Percentiles rank a stretch among this genome's conserved stretches.
Conservation (phyloP, 2,329 filamentous ascomycete species). For the Cryphonectria japonica region DNA sequence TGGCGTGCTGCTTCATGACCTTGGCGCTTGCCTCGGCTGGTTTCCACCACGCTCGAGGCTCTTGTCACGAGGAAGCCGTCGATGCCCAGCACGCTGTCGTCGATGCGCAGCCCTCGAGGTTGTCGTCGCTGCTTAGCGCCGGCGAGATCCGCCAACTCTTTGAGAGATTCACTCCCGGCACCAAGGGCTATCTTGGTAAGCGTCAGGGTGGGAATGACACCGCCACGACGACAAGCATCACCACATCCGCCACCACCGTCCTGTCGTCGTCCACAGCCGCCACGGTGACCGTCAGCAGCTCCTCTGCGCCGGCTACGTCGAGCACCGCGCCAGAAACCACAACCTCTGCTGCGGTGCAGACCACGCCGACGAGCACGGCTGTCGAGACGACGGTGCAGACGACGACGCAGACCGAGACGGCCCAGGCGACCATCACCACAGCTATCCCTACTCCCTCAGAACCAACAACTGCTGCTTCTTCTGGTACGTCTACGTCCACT, state of each 20-base stretch:
- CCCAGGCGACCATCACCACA: conserved; percentile 35
- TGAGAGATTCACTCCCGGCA: conserved; percentile 61
- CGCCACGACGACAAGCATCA: conserved; percentile 27
- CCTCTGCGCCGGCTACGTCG: conserved; percentile 6
- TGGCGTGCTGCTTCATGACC: conserved; percentile 33
- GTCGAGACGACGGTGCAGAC: conserved; percentile 30
- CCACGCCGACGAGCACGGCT: conserved; percentile 34
- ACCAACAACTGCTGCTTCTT: conserved; percentile 30
- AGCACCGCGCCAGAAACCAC: conserved; percentile 20
- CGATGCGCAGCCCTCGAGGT: conserved; percentile 30
- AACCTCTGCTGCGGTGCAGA: conserved; percentile 28
- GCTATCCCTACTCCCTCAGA: conserved; percentile 28
- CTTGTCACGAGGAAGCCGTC: conserved; percentile 17
- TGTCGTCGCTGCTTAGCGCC: conserved; percentile 49
- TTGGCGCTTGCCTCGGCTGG: conserved; percentile 33
- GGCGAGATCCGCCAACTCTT: conserved; percentile 68
- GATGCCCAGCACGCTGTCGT: conserved; percentile 10
- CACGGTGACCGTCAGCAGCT: conserved; percentile 29
- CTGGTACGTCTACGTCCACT: conserved; percentile 37
- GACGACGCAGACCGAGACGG: conserved; percentile 31
- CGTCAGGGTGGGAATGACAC: conserved; percentile 50
- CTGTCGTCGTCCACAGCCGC: conserved; percentile 29
- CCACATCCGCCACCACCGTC: conserved; percentile 26
- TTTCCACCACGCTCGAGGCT: conserved; percentile 14
- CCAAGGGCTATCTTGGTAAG: conserved; percentile 16